Conservation (phyloP, 306 rosid species). For the Abrus precatorius region DNA sequence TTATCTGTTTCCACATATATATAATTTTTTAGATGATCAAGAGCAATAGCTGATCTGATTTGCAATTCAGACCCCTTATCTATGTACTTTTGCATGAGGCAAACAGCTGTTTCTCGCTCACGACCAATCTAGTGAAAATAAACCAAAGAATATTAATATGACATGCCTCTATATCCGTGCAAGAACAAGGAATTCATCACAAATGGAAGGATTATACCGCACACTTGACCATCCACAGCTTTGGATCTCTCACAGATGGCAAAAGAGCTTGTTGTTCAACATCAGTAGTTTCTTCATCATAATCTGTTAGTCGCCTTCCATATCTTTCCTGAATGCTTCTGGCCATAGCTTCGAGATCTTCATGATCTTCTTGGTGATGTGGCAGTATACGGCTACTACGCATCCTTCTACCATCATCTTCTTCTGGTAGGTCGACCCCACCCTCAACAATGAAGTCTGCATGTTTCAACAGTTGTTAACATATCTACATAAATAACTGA, state of each 20-base stretch:
- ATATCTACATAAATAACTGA: conserved; percentile 14
- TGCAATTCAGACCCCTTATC: conserved; percentile 93
- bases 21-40: conserved; percentile 88
- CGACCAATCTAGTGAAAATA: conserved; percentile 74
- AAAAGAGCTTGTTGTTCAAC: conserved; percentile 96
- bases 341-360: too few relatives aligned
- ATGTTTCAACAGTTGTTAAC: conserved; percentile 29
- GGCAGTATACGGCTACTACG: conserved; percentile 65
- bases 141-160: conserved; percentile 12
- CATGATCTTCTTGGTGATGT: too few relatives aligned
- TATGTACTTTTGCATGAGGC: conserved; percentile 95
- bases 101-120: conserved; percentile 89
- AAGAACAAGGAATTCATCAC: background rate
- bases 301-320: conserved; percentile 65
- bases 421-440: conserved; percentile 75
- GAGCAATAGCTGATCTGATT: conserved; percentile 93
- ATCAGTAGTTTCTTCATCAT: conserved; percentile 91
- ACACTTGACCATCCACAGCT: conserved; percentile 99
- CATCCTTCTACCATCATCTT: conserved; percentile 74
- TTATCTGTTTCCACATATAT: conserved; percentile 94
- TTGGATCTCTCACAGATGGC: conserved; percentile 98
- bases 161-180: conserved; percentile 16
- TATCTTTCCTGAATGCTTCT: conserved; percentile 46
- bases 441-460: conserved; percentile 81
- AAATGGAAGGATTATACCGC: conserved; percentile 68